Percentiles rank a stretch among this genome's conserved stretches.
Conservation (phyloP, 140 eudicot genomes). For the Flaveria floridana region DNA sequence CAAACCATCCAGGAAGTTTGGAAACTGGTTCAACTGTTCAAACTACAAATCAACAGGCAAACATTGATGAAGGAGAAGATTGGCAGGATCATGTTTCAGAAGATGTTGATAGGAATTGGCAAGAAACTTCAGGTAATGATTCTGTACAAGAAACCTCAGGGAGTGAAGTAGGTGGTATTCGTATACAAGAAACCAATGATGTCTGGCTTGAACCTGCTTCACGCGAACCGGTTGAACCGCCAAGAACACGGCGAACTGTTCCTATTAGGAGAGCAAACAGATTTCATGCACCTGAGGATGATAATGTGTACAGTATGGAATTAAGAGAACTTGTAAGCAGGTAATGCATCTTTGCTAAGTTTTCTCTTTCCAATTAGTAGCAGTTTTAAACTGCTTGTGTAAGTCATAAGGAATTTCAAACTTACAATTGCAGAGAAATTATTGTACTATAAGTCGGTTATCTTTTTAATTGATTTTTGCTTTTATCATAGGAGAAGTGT, state of each 20-base stretch:
- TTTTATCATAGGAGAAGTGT: constrained; percentile 76
- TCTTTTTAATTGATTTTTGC: constrained; percentile 4
- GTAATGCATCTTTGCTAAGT: neutral
- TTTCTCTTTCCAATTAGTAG: neutral
- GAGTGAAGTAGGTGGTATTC: constrained; percentile 41
- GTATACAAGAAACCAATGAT: constrained; percentile 40
- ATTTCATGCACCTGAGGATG: constrained; percentile 85
- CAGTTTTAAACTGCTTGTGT: neutral
- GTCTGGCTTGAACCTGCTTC: constrained; percentile 48
- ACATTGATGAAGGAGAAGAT: constrained; percentile 42
- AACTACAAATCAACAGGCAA: constrained; percentile 37
- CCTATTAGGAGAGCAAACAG: constrained; percentile 61
- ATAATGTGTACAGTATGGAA: constrained; percentile 92
- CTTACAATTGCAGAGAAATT: neutral
- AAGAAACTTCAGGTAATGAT: constrained; percentile 42
- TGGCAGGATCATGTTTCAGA: constrained; percentile 44
- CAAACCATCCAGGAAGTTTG: constrained; percentile 33
- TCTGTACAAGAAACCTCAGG: constrained; percentile 46
- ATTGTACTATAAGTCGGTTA: neutral
- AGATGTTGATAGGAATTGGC: constrained; percentile 15
- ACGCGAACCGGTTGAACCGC: constrained; percentile 48
- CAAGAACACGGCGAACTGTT: constrained; percentile 59
- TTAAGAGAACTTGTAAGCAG: constrained; percentile 37
- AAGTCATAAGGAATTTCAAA: neutral
- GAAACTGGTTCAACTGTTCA: constrained; percentile 37